Evolutionary conservation across 768 basidiomycete species (phyloP).

Genomic region (Amanita muscaria): DNA sequence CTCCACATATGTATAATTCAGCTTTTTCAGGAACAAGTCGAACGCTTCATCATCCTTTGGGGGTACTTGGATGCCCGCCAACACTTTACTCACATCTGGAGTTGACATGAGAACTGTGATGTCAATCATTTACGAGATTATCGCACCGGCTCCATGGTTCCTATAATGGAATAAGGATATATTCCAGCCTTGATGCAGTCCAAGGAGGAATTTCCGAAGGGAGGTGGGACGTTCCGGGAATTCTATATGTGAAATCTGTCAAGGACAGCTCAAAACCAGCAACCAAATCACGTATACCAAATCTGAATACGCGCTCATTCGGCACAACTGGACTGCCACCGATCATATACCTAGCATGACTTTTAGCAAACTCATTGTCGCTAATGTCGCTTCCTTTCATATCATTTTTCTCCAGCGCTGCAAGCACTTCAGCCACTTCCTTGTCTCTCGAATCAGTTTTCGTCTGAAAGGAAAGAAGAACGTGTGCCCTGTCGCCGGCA

Average conservation of each 20-base stretch:
- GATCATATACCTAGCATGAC: constrained; percentile 89
- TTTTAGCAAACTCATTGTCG: constrained; percentile 93
- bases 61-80: constrained; percentile 92
- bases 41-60: constrained; percentile 58
- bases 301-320: constrained; percentile 85
- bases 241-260: constrained; percentile 37
- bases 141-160: constrained; percentile 91
- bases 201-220: constrained; percentile 80
- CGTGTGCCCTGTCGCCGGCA: constrained; percentile 62
- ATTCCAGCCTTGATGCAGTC: constrained; percentile 82
- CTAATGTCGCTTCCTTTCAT: constrained; percentile 89
- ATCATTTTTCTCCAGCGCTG: constrained; percentile 49
- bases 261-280: not conserved
- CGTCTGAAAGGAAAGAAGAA: constrained; percentile 87
- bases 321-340: constrained; percentile 74
- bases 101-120: not conserved
- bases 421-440: constrained; percentile 60
- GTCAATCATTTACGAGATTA: not conserved
- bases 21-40: constrained; percentile 59
- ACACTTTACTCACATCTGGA: constrained; percentile 82
- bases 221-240: constrained; percentile 95
- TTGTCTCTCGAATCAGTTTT: constrained; percentile 46
- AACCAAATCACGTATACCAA: constrained; percentile 51
- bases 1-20: constrained; percentile 87
- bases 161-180: constrained; percentile 97